Evolutionary conservation across 1,284 basidiomycete species (phyloP).

Genomic region (Rhodotorula sp.): DNA sequence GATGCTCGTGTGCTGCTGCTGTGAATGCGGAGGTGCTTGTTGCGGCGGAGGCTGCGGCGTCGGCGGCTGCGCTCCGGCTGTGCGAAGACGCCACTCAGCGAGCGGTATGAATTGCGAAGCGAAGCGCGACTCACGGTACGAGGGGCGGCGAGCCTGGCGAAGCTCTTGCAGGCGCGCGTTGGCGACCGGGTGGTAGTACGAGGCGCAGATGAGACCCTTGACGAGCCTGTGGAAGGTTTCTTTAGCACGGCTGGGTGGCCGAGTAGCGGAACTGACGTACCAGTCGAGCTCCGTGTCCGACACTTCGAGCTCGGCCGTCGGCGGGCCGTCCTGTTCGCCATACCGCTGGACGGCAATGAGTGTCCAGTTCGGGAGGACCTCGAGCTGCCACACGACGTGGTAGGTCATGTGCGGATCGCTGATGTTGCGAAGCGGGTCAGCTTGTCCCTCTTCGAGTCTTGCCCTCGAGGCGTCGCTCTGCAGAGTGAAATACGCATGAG

Average conservation of each 20-base stretch:
- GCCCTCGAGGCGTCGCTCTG: too few relatives aligned
- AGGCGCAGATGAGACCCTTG: conserved; percentile 23
- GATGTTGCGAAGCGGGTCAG: background rate
- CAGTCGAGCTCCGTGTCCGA: conserved; percentile 34
- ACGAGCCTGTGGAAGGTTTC: background rate
- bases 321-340: conserved; percentile 21
- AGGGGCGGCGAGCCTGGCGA: background rate
- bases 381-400: conserved; percentile 35
- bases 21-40: too few relatives aligned
- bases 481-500: too few relatives aligned
- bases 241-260: too few relatives aligned
- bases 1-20: too few relatives aligned
- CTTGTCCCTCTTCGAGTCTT: too few relatives aligned
- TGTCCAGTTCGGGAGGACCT: conserved; percentile 30
- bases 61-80: background rate
- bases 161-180: conserved; percentile 17
- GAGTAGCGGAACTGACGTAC: background rate
- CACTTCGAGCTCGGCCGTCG: conserved; percentile 10
- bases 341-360: conserved; percentile 19
- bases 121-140: too few relatives aligned
- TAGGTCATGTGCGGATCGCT: conserved; percentile 27
- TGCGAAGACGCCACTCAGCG: background rate
- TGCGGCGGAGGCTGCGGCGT: too few relatives aligned
- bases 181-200: conserved; percentile 30
- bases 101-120: background rate